A percentile compares a stretch with the other conserved stretches of the same genome.
phyloP scores from a whole-genome alignment of 2,329 filamentous ascomycete genomes.

The Elsinoe batatas region DNA sequence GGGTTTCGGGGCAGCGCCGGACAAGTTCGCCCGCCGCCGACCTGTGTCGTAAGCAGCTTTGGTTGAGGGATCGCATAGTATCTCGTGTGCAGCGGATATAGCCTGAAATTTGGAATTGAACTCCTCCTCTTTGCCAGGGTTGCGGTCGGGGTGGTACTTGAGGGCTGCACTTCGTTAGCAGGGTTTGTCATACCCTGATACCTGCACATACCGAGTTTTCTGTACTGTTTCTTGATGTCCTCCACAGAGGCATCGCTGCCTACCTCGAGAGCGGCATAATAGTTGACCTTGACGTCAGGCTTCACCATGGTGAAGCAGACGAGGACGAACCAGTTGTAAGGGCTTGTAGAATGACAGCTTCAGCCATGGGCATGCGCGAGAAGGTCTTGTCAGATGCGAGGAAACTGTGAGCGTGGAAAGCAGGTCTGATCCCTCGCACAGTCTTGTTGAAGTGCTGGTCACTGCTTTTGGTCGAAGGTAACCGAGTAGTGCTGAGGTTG shows the following conservation, averaged over 20 bases:
- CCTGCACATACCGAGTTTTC: slow-evolving; percentile 57
- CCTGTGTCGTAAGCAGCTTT: slow-evolving; percentile 55
- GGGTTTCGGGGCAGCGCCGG: slow-evolving; percentile 17
- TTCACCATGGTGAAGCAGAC: slow-evolving; percentile 26
- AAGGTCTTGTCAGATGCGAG: not conserved
- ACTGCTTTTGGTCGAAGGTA: not conserved
- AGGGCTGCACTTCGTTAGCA: slow-evolving; percentile 47
- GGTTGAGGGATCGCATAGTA: slow-evolving; percentile 52
- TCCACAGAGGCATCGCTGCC: slow-evolving; percentile 55
- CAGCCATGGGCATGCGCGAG: not conserved
- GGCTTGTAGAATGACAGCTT: not conserved
- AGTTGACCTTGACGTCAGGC: slow-evolving; percentile 47
- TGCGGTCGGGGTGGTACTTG: slow-evolving; percentile 81
- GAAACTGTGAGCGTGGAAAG: not conserved
- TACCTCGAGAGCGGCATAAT: slow-evolving; percentile 77
- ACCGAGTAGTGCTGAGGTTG: not conserved
- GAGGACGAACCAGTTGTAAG: not conserved
- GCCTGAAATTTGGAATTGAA: slow-evolving; percentile 74
- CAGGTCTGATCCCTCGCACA: not conserved
- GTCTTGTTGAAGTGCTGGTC: not conserved
- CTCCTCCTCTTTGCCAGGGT: slow-evolving; percentile 70
- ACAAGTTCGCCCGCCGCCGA: slow-evolving; percentile 41
- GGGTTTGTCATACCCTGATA: not conserved
- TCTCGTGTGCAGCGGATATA: slow-evolving; percentile 77
- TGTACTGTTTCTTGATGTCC: slow-evolving; percentile 79